Evolutionary conservation across 768 basidiomycete species (phyloP).

Genomic region (Boletus barrowsii): DNA sequence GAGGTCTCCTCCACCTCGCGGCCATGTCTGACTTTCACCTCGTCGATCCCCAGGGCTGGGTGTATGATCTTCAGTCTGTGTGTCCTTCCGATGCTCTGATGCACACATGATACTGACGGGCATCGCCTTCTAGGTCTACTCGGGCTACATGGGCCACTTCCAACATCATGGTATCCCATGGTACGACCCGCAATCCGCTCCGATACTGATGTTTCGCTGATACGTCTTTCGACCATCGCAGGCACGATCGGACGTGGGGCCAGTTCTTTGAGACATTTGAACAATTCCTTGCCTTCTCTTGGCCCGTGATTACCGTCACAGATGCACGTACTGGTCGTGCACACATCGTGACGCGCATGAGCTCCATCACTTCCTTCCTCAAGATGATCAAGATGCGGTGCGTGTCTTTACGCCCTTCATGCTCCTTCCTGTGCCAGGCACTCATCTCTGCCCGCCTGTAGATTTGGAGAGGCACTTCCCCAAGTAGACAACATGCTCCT

Average conservation of each 20-base stretch:
- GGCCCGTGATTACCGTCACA: conserved; percentile 79
- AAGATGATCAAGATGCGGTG: conserved; percentile 86
- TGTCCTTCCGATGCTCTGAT: conserved; percentile 22
- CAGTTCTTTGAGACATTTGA: conserved; percentile 76
- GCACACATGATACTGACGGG: neutral
- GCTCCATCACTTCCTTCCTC: conserved; percentile 68
- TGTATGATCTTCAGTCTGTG: conserved; percentile 77
- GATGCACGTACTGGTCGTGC: conserved; percentile 67
- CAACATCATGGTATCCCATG: conserved; percentile 68
- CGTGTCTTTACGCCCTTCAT: neutral
- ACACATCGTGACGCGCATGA: conserved; percentile 76
- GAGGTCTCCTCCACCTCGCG: neutral
- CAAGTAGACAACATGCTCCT: conserved; percentile 69
- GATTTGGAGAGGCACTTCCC: conserved; percentile 75
- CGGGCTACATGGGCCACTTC: conserved; percentile 78
- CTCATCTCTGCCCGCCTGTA: neutral
- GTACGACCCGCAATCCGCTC: conserved; percentile 31
- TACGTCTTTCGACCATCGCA: conserved; percentile 19
- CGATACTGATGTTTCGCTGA: neutral
- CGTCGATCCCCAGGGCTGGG: conserved; percentile 76
- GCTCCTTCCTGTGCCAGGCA: neutral
- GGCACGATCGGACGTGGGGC: conserved; percentile 82
- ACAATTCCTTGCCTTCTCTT: conserved; percentile 75
- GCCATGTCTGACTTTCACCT: conserved; percentile 66
- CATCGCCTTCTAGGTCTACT: conserved; percentile 47